Evolutionary conservation across 257 asterid species (phyloP), one percentile per base, ranked within the genome.

Genomic region (Thymus quinquecostatus): DNA sequence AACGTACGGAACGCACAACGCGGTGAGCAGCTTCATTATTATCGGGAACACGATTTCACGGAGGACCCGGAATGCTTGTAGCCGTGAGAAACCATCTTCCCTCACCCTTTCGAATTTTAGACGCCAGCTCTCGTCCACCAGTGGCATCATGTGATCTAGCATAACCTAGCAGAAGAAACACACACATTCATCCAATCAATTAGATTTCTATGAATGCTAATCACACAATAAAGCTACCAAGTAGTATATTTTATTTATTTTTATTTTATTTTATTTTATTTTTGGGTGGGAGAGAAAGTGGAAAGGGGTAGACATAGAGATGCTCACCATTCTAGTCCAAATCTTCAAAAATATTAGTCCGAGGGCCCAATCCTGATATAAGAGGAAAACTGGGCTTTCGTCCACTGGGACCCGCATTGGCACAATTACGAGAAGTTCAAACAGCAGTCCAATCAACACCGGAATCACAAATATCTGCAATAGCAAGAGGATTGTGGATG

Each of bases 361-460:
- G 21, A 94, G 87, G 68, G 98, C 98, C 99, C 99, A 94, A 78
- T 94, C 99, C 82, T 94, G 99, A 72, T 94, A 94, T 72, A 94
- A 69, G 68, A 92, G 98, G 86, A 94, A 94, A 73, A 92, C 96
- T 50, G 99, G 99, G 54, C 98, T 94, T 81, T 92, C 98, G 65
- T 94, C 96, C 81, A 92, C 89, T 2, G 99, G 98, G 47, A 92
- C 99, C 70, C 98, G 90, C 98, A 94, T 94, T 8, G 99, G 99
- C 70, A 94, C 96, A 64, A 94, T 94, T 7, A 94, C 97, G 75
- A 94, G 86, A 68, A 94, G 98, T 80, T 94, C 99, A 72, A 94
- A 94, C 54, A 94, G 94, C 81, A 94, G 83, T 62, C 99, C 99
- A 29, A 94, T 94, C 67, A 94, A 69, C 60, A 94, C 95, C 1